Base-by-base conservation (phyloP, 139 green algal genomes). In the Tetradesmus lagerheimii region DNA sequence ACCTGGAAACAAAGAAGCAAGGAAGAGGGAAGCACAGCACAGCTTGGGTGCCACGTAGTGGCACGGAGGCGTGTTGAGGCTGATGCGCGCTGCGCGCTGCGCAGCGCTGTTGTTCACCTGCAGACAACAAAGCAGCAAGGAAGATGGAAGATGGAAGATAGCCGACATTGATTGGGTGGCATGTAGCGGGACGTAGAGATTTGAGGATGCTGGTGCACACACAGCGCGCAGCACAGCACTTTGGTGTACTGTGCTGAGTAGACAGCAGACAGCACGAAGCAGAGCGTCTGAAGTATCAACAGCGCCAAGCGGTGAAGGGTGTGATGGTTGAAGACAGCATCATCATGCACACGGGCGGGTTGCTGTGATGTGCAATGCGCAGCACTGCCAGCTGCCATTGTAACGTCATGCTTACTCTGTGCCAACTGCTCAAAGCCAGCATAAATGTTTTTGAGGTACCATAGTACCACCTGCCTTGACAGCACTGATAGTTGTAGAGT, bases 61-160 rank as follows among this genome's bases (percentile, higher is more conserved):
- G 93, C 53, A 6, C 91, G 80, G 35, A 91, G 96, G 25, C 98
- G 96, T 20, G 94, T 75, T 81, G 0, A 91, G 90, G 79, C 91
- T 93, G 89, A 94, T 96, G 79, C 80, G 35, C 9, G 81, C 71
- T 9, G 67, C 35, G 20, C 74, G 67, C 25, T 89, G 89, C 29
- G 74, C 77, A 16, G 38, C 15, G 9, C 29, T 71, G 82, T 92
- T 82, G 37, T 86, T 89, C 20, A 91, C 87, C 75, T 92, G 91
- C 57, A 71, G 3, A 8, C 57, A 71, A 23, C 25, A 71, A 0
- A 31, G 57, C 57, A 71, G 14, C 50, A 29, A 0, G 50, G 0
- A 20, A 64, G 3, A 27, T 64, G 12, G 15, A 64, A 5, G 12
- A 27, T 25, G 14, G 50, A 27, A 25, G 43, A 9, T 50, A 50